A percentile compares a stretch with the other conserved stretches of the same genome.
phyloP scores from a whole-genome alignment of 1,139 yeast species.

The Candida tropicalis region DNA sequence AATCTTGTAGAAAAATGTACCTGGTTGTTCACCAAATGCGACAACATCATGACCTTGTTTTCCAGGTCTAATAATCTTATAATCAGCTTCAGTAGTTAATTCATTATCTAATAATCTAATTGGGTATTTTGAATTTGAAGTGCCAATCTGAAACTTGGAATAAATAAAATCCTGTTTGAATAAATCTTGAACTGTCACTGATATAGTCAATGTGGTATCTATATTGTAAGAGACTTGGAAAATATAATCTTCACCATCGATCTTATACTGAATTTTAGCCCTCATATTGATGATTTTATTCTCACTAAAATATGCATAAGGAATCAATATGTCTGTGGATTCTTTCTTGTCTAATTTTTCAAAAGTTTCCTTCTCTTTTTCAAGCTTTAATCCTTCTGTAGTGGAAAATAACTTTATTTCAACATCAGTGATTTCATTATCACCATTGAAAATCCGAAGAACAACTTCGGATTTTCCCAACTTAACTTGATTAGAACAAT shows the following conservation, averaged over 20 bases:
- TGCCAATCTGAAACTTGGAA: conserved; percentile 69
- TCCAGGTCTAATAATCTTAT: conserved; percentile 33
- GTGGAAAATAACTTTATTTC: conserved; percentile 19
- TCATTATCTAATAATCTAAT: conserved; percentile 52
- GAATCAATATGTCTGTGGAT: conserved; percentile 20
- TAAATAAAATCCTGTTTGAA: conserved; percentile 58
- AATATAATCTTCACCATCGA: conserved; percentile 23
- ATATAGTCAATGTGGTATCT: conserved; percentile 56
- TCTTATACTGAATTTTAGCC: conserved; percentile 34
- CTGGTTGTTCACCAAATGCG: conserved; percentile 72
- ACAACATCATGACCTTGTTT: conserved; percentile 32
- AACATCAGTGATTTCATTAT: conserved; percentile 17
- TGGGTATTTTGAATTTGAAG: conserved; percentile 55
- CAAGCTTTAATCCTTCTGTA: conserved; percentile 22
- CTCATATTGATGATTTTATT: conserved; percentile 29
- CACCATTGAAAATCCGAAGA: conserved; percentile 26
- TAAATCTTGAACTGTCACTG: conserved; percentile 79
- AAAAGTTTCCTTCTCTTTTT: conserved; percentile 19
- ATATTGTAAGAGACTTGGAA: conserved; percentile 33
- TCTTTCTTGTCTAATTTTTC: conserved; percentile 23
- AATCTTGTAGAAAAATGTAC: conserved; percentile 60
- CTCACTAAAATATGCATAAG: conserved; percentile 29
- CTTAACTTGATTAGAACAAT: conserved; percentile 19
- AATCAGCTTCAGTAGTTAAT: conserved; percentile 40
- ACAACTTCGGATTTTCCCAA: conserved; percentile 26